Conservation (phyloP, 1,284 basidiomycete species). For the Schizophyllum amplum region DNA sequence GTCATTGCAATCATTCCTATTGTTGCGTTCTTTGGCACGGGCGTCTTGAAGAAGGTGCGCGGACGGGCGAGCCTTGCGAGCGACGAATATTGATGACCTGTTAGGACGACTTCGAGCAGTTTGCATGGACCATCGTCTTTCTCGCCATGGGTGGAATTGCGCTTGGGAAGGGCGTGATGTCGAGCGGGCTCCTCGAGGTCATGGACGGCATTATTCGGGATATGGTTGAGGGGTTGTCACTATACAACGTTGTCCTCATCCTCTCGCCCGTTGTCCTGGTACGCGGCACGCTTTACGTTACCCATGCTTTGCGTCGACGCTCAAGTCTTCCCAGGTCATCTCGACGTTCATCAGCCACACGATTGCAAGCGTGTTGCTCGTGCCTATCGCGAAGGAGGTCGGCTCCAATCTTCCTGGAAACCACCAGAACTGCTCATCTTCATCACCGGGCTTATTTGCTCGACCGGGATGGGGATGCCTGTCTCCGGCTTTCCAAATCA, state of each 20-base stretch:
- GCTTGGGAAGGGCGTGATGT: constrained; percentile 88
- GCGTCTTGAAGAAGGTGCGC: constrained; percentile 85
- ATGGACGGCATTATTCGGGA: constrained; percentile 67
- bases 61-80: constrained; percentile 1
- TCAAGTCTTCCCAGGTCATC: constrained; percentile 53
- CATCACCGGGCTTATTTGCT: constrained; percentile 88
- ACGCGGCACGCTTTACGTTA: constrained; percentile 28
- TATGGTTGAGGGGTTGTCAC: constrained; percentile 61
- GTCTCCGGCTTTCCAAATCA: constrained; percentile 98
- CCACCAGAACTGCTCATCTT: constrained; percentile 82
- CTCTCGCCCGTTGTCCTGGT: constrained; percentile 85
- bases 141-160: constrained; percentile 99
- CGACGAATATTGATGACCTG: not conserved
- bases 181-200: constrained; percentile 80
- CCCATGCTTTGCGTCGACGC: constrained; percentile 2
- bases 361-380: constrained; percentile 91
- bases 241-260: constrained; percentile 81
- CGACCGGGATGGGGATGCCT: constrained; percentile 96
- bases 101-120: constrained; percentile 94
- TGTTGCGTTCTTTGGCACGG: constrained; percentile 91
- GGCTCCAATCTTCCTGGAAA: constrained; percentile 65
- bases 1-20: constrained; percentile 94
- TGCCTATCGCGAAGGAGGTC: constrained; percentile 92
- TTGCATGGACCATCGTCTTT: constrained; percentile 91
- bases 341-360: constrained; percentile 95